Base-by-base conservation (phyloP, 495 filamentous ascomycete species). In the Lasiosphaeria hispida region DNA sequence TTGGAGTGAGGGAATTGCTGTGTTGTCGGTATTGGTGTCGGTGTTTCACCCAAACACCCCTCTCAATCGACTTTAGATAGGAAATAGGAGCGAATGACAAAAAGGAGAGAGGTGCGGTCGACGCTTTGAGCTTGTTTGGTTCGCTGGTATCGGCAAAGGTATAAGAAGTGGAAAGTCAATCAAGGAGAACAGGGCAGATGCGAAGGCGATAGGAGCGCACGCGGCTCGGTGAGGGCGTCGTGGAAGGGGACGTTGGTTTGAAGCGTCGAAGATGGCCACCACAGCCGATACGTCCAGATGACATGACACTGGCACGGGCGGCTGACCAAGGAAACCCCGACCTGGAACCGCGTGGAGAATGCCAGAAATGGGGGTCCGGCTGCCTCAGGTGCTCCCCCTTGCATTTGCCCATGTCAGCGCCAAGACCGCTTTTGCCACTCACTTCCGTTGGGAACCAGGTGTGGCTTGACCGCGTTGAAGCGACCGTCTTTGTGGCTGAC, bases 1-100 rank as follows among this genome's bases (percentile, higher is more conserved):
- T 45, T 35, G 54, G 52, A 54, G 23, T 44, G 13, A 5, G 50
- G 41, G n/a, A 59, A 18, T 38, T 11, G 42, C 38, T 50, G 10
- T 18, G 33, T 38, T 13, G 44, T 44, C 11, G 52, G 38, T 38
- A 35, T 11, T 42, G 18, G 38, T 45, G 4, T 36, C 17, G 13
- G 9, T 38, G 19, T 23, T 54, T 48, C 36, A 19, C 8, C 44
- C 8, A 23, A 8, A 11, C 36, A 10, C 40, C 44, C 52, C 43
- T 54, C 39, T 55, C 35, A 47, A 47, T 40, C 53, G 42, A 1
- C 42, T 10, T 38, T 9, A 23, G 15, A 17, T 17, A 45, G 18
- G 9, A 45, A 43, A 23, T 30, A 30, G 23, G 19, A 17, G 19
- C n/a, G 8, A 36, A 33, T 33, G 47, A 4, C 30, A 19, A 36